Evolutionary conservation across 345 rosid genomes (phyloP).

Genomic region (Rhodomyrtus tomentosa): DNA sequence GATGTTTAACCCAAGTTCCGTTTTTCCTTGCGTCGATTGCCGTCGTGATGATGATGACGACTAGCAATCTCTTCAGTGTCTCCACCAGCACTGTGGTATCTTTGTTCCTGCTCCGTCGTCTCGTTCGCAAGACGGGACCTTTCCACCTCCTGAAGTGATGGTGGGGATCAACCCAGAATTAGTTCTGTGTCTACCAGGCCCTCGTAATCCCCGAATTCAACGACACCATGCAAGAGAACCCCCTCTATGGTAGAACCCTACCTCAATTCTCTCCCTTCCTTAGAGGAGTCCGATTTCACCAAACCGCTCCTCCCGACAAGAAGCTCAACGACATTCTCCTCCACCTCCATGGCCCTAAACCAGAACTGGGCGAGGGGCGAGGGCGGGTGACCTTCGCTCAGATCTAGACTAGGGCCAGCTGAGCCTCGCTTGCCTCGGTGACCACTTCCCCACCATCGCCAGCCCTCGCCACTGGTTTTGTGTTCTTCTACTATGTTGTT

Average conservation of each 20-base stretch:
- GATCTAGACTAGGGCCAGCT: no score
- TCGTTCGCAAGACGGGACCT: not conserved
- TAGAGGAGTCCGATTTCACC: conserved; percentile 70
- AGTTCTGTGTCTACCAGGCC: conserved; percentile 24
- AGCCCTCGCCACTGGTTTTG: no score
- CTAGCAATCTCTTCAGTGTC: not conserved
- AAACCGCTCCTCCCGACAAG: conserved; percentile 72
- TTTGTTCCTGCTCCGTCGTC: not conserved
- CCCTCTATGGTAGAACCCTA: conserved; percentile 40
- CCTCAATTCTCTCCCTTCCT: conserved; percentile 47
- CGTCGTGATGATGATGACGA: not conserved
- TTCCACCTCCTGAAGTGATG: not conserved
- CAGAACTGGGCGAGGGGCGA: no score
- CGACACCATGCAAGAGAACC: conserved; percentile 48
- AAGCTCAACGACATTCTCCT: conserved; percentile 50
- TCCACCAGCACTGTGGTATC: not conserved
- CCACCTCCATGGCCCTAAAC: conserved; percentile 20
- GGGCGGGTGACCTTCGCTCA: no score
- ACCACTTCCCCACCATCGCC: no score
- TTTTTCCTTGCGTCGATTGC: no score
- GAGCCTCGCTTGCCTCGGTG: no score
- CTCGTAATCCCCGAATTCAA: conserved; percentile 64
- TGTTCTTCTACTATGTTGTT: no score
- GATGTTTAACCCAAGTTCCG: no score
- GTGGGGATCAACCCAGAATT: not conserved